Base-by-base conservation (phyloP, 257 asterid species). In the Plantago major region DNA sequence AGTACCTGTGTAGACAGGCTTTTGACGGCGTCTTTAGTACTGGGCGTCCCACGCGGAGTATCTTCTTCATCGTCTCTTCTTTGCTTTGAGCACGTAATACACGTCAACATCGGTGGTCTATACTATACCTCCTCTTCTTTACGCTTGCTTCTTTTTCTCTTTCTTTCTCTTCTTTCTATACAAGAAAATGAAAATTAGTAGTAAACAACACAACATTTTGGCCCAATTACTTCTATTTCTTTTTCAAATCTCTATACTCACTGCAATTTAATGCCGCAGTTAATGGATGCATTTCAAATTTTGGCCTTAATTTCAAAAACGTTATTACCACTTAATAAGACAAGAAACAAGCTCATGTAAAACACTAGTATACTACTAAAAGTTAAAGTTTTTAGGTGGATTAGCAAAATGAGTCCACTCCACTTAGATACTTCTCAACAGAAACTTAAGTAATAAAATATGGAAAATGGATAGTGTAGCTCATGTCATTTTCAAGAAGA, bases 11-110 rank as follows among this genome's bases (percentile, higher is more conserved):
- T 69, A 51, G 97, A 77, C 73, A 93, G 99, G 97, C 97, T 87
- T 87, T 93, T 89, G 88, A 93, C 88, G 92, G 96, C 80, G 81
- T 89, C 97, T 87, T 83, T 93, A 53, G 84, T 77, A 76, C 66
- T 76, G 76, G 96, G 95, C 68, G 93, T 82, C 76, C 93, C 96
- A 73, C 99, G 93, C 85, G 84, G 73, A 76, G 82, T 78, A 53
- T 83, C 95, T 13, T 75, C 90, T 10, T 73, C 92, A 28, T 84
- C 98, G 17, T 67, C 82, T 64, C 12, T 72, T 65, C 80, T 79
- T 77, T 89, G 99, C 82, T 89, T 89, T 57, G 97, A 84, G 82
- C 99, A 93, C 63, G 97, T 89, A 58, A 93, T 85, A 79, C 99
- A 93, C 78, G 99, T 93, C 97, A 89, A 72, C 99, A 93, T 93